Base-by-base conservation (phyloP, 257 asterid species). In the Rhazya stricta region DNA sequence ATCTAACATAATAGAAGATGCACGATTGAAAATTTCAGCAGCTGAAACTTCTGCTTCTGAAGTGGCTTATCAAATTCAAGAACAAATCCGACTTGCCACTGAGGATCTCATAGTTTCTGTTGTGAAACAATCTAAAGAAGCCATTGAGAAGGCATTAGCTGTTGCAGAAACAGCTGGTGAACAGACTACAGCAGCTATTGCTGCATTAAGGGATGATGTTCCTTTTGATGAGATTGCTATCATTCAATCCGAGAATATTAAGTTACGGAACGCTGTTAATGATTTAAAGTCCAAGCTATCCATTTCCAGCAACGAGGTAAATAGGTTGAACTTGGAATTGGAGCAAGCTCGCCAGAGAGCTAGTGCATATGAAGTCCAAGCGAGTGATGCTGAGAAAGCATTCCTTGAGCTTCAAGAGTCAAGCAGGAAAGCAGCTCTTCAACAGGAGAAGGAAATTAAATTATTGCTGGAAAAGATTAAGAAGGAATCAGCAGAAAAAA, bases 31-130 rank as follows among this genome's bases (percentile, higher is more conserved):
- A 80, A 84, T 83, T 74, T 78, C 83, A 54, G 82, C 84, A 41
- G 86, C 86, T 67, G 84, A 83, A 80, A 53, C 84, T 65, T 76
- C 82, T 78, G 86, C 86, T 61, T 80, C 81, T 5, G 84, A 80
- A 76, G 86, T 77, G 34, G 84, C 84, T 71, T 80, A 80, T 80
- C 81, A 72, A 71, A 80, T 80, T 72, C 82, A 80, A 74, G 86
- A 83, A 72, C 79, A 76, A 72, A 75, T 80, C 72, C 54, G 82
- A 76, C 80, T 42, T 61, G 83, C 83, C 70, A 77, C 84, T 34
- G 84, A 83, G 76, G 86, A 79, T 58, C 68, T 81, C 80, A 78
- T 83, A 65, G 57, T 58, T 62, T 68, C 51, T 74, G 72, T 83
- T 34, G 74, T 83, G 65, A 74, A 80, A 42, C 82, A 78, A 58